Evolutionary conservation across 169 alveolate genomes (phyloP), one percentile per base, ranked within the genome.

Genomic region (Sarcocystis neurona): DNA sequence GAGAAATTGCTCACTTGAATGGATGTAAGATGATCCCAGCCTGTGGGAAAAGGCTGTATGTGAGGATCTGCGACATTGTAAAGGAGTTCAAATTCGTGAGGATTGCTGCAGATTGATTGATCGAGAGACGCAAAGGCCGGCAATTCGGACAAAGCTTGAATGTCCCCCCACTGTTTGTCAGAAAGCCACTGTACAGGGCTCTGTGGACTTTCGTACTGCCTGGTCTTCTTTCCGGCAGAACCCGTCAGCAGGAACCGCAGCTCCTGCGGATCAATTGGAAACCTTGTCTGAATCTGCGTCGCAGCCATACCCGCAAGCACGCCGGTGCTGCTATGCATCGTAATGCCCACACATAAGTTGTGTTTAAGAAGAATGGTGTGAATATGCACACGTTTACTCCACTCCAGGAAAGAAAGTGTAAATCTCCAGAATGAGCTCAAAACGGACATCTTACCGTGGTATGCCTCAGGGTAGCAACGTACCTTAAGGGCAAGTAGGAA

Each of bases 231-330:
- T 63, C 97, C 98, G 12, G 96, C 91, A 18, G 98, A 98, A 1
- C 99, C 99, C 32, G 99, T 97, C 84, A 97, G 94, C 77, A 97
- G 95, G 87, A 96, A 97, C 80, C 98, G 95, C 96, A 98, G 97
- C 93, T 97, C 97, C 1, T 94, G 93, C 68, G 92, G 96, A 87
- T 97, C 98, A 30, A 82, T 88, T 2, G 91, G 91, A 32, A 77
- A 53, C 43, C 78, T 77, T 6, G 87, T 84, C 72, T 79, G 92
- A 66, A 82, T 75, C 89, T 79, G 89, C 79, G n/a, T n/a, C n/a
- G n/a, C n/a, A n/a, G n/a, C n/a, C n/a, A n/a, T n/a, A n/a, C n/a
- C n/a, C n/a, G n/a, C n/a, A n/a, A n/a, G n/a, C n/a, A n/a, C n/a
- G n/a, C n/a, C n/a, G n/a, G n/a, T n/a, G n/a, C n/a, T n/a, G n/a